A percentile compares a stretch with the other conserved stretches of the same genome.
These are phyloP conservation scores for Chaetoceros tenuissimus DNA, from an alignment of 108 stramenopile species.

Conservation along the genomic window DNA sequence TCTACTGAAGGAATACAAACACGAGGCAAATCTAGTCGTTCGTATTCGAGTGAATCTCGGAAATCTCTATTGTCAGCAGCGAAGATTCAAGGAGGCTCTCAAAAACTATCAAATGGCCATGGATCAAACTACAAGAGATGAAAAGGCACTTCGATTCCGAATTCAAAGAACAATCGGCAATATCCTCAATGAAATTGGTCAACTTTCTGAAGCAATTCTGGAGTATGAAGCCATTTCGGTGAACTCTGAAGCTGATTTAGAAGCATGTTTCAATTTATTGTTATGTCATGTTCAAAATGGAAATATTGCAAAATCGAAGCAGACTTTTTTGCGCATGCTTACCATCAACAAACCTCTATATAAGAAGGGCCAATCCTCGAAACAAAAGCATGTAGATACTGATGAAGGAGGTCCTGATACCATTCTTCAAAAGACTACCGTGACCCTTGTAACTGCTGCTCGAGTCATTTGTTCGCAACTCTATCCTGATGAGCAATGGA, in stretches of 20 bases:
- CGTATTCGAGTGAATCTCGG: slow-evolving; percentile 82
- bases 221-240: background rate
- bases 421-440: background rate
- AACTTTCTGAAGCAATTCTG: background rate
- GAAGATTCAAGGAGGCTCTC: slow-evolving; percentile 69
- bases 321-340: background rate
- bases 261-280: background rate
- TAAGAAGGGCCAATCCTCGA: background rate
- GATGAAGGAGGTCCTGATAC: slow-evolving; percentile 5
- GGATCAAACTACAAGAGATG: slow-evolving; percentile 66
- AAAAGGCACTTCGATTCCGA: slow-evolving; percentile 53
- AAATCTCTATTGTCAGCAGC: slow-evolving; percentile 77
- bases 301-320: background rate
- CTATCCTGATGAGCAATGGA: slow-evolving; percentile 38
- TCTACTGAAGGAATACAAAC: slow-evolving; percentile 60
- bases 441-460: slow-evolving; percentile 46
- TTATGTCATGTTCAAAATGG: background rate
- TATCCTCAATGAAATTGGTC: slow-evolving; percentile 1
- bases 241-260: background rate
- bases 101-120: slow-evolving; percentile 86
- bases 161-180: slow-evolving; percentile 84
- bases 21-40: slow-evolving; percentile 22
- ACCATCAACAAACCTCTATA: background rate
- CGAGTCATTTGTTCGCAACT: slow-evolving; percentile 58
- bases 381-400: background rate